Evolutionary conservation across 1,284 basidiomycete species (phyloP), one percentile per base, ranked within the genome.

Genomic region (Heterobasidion occidentale): DNA sequence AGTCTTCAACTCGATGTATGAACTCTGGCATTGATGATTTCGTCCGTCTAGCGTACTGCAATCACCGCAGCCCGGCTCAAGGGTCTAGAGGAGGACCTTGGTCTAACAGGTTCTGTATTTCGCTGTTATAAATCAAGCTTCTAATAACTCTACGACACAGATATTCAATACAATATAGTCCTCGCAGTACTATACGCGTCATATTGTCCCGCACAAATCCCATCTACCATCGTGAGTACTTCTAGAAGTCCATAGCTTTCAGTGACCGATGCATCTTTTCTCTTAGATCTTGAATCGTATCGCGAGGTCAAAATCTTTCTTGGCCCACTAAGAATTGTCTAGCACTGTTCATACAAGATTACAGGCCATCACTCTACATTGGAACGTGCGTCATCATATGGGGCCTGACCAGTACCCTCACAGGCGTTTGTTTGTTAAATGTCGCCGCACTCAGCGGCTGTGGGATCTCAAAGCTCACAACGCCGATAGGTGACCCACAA

Each of bases 331-430:
- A 27, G 4, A 6, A 27, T 27, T 5, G 33, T 59, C 46, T 1
- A n/a, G 12, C 17, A 14, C 27, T 5, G n/a, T 9, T 49, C 27
- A 46, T 2, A 38, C 38, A 11, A 53, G 50, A 36, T 51, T 27
- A 15, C 55, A 85, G 83, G 55, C 85, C 85, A 1, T 82, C 84
- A 0, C 67, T 77, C 42, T 86, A 84, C 62, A 85, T 88, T 27
- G 81, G 82, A 5, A 59, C 61, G 14, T 86, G 83, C 56, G 79
- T 83, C 15, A 70, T 84, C n/a, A 57, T 74, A 0, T 88, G 85
- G 84, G 84, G 85, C 8, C 58, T 86, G 15, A 80, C 77, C 1
- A 86, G 83, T 58, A 72, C 77, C 1, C 64, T 86, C 46, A 86
- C 84, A 19, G 84, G 83, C 12, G 81, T 84, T 64, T 20, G 14